A percentile compares a stretch with the other conserved stretches of the same genome.
Conservation (phyloP, 148 eudicot species). For the Suaeda aralocaspica region DNA sequence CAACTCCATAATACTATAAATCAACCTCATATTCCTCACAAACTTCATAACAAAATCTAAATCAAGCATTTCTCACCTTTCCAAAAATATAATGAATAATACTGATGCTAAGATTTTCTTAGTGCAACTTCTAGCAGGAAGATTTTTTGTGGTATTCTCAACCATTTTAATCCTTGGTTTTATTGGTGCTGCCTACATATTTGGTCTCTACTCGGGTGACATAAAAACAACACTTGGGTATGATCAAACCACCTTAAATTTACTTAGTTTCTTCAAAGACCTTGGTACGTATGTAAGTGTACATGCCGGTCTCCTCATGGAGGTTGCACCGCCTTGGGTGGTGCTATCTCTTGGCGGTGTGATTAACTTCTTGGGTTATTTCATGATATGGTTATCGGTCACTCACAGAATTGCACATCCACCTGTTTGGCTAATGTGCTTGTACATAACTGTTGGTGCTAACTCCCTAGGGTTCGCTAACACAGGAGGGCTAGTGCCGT, state of each 20-base stretch:
- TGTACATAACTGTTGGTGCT: conserved; percentile 27
- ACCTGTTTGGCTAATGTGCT: conserved; percentile 31
- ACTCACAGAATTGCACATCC: conserved; percentile 23
- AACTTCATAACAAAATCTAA: too few species aligned
- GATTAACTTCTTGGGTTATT: conserved; percentile 29
- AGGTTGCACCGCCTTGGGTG: conserved; percentile 32
- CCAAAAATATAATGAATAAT: too few species aligned
- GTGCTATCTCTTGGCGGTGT: conserved; percentile 23
- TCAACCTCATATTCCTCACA: too few species aligned
- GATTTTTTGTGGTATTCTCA: conserved; percentile 28
- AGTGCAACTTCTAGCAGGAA: conserved; percentile 20
- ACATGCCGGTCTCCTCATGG: conserved; percentile 30
- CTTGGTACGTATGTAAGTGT: conserved; percentile 31
- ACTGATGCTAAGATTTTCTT: conserved; percentile 15
- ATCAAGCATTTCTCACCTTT: too few species aligned
- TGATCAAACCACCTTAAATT: conserved; percentile 33
- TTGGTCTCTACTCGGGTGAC: conserved; percentile 33
- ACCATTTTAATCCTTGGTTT: conserved; percentile 30
- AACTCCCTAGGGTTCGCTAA: conserved; percentile 30
- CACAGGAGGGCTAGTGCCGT: conserved; percentile 25
- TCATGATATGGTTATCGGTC: conserved; percentile 29
- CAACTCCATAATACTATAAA: too few species aligned
- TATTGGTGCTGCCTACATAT: conserved; percentile 31
- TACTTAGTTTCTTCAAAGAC: conserved; percentile 33
- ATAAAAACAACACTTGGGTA: conserved; percentile 31